These are phyloP conservation scores for Leccinum truebloodii DNA, from an alignment of 768 basidiomycete species.

Conservation along the genomic window DNA sequence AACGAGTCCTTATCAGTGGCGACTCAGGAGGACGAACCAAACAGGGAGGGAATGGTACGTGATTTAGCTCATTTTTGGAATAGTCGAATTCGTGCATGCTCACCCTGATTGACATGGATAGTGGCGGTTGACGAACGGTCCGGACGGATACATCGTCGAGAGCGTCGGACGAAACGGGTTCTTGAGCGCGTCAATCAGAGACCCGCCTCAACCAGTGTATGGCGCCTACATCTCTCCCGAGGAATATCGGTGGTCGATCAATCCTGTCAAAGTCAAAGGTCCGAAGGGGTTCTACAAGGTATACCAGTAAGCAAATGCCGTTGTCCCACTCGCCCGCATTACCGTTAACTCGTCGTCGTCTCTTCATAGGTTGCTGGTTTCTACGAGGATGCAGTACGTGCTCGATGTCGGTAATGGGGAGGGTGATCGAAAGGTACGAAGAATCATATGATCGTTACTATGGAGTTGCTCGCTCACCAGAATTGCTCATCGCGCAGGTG, in stretches of 20 bases:
- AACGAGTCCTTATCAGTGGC: background rate
- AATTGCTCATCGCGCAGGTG: background rate
- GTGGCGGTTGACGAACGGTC: background rate
- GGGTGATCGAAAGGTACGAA: conserved; percentile 1
- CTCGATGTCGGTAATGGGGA: background rate
- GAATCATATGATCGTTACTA: background rate
- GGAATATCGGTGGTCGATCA: conserved; percentile 5
- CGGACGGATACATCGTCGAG: conserved; percentile 4
- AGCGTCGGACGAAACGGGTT: background rate
- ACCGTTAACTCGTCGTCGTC: background rate
- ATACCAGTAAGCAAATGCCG: background rate
- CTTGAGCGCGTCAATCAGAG: background rate
- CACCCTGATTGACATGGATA: background rate
- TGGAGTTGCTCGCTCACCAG: background rate
- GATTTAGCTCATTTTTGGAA: background rate
- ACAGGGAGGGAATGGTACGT: background rate
- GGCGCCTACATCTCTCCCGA: background rate
- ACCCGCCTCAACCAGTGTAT: background rate
- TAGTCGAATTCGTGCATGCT: background rate
- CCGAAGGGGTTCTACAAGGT: background rate
- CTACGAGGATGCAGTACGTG: background rate
- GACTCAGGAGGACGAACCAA: background rate
- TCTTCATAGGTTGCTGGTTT: background rate
- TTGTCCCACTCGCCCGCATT: background rate
- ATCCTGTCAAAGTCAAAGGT: background rate